Evolutionary conservation across 1,284 basidiomycete genomes (phyloP).

Genomic region (Peniophora sp.): DNA sequence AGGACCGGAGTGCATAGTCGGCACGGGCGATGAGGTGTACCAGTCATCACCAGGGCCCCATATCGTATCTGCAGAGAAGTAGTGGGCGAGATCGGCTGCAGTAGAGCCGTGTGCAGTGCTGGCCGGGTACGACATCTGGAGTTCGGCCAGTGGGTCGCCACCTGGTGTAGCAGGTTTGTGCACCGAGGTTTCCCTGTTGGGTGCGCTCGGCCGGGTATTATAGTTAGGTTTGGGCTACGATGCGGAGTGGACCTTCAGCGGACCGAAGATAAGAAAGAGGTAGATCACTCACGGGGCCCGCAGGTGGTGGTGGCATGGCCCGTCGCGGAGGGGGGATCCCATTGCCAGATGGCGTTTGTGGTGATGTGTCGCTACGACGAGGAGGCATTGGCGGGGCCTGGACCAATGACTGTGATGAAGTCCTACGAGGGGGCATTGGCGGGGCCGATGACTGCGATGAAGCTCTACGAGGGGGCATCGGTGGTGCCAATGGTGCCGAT

Average conservation of each 20-base stretch:
- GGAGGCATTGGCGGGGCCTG: not conserved
- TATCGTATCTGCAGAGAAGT: conserved; percentile 30
- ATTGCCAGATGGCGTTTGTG: not conserved
- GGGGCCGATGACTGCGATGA: too few species aligned
- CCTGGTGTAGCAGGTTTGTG: not conserved
- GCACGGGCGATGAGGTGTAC: conserved; percentile 29
- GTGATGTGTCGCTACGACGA: too few species aligned
- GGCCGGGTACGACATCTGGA: conserved; percentile 25
- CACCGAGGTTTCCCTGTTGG: not conserved
- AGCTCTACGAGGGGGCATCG: not conserved
- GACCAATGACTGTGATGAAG: not conserved
- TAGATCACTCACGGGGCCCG: not conserved
- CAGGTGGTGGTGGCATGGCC: not conserved
- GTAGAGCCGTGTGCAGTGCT: conserved; percentile 20
- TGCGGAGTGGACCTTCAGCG: not conserved
- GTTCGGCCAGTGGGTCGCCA: not conserved
- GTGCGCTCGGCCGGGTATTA: conserved; percentile 6
- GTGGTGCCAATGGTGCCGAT: too few species aligned
- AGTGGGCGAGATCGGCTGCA: conserved; percentile 33
- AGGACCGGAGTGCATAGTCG: conserved; percentile 24
- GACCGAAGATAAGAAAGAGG: not conserved
- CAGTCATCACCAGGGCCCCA: conserved; percentile 29
- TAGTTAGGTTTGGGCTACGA: conserved; percentile 9
- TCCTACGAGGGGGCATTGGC: not conserved
- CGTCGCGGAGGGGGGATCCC: not conserved